phyloP scores from a whole-genome alignment of 768 basidiomycete genomes.

The Xerocomellus intermedius region DNA sequence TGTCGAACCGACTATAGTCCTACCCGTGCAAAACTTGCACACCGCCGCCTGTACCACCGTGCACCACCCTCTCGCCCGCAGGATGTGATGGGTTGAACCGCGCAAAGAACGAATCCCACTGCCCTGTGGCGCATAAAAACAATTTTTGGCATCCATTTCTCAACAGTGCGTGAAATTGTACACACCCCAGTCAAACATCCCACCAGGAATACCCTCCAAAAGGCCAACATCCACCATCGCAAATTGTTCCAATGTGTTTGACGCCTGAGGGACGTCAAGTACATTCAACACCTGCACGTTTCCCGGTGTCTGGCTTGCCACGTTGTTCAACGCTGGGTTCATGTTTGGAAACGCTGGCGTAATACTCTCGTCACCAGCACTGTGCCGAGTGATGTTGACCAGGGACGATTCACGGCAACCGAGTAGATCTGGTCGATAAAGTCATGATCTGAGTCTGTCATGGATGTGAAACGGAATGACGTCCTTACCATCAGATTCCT shows the following conservation, averaged over 20 bases:
- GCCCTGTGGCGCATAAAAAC: conserved; percentile 44
- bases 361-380: conserved; percentile 25
- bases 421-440: conserved; percentile 13
- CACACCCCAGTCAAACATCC: conserved; percentile 87
- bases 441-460: conserved; percentile 1
- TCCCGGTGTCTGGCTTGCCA: conserved; percentile 33
- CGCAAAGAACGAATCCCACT: conserved; percentile 82
- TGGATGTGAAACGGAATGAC: conserved; percentile 15
- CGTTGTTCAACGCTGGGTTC: conserved; percentile 72
- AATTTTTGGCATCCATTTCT: background rate
- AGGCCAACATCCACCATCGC: conserved; percentile 66
- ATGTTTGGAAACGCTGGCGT: conserved; percentile 48
- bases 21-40: background rate
- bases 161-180: conserved; percentile 25
- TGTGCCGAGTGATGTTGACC: conserved; percentile 56
- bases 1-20: background rate
- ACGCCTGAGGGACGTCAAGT: conserved; percentile 58
- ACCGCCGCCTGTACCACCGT: background rate
- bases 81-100: conserved; percentile 41
- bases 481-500: conserved; percentile 51
- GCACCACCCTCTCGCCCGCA: conserved; percentile 1
- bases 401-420: conserved; percentile 37
- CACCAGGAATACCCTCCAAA: conserved; percentile 76
- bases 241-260: conserved; percentile 57
- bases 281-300: conserved; percentile 79